These are phyloP conservation scores for Henckelia pumila DNA, from an alignment of 257 asterid species.

Conservation along the genomic window DNA sequence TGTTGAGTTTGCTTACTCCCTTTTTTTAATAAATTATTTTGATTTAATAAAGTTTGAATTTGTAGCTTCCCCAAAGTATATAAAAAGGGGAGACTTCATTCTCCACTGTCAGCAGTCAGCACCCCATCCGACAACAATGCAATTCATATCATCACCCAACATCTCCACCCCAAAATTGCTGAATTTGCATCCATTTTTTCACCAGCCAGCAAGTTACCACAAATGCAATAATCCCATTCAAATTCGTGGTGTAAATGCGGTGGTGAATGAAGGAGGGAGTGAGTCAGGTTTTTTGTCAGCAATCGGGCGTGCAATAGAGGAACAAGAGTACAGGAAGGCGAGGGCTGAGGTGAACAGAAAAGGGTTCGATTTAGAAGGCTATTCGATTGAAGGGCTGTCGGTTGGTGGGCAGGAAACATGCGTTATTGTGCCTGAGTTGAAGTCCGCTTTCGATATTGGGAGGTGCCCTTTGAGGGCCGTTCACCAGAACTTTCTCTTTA, in stretches of 20 bases:
- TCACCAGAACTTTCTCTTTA: slow-evolving; percentile 84
- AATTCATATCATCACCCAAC: slow-evolving; percentile 32
- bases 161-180: slow-evolving; percentile 30
- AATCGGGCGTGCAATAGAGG: slow-evolving; percentile 83
- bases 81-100: no score
- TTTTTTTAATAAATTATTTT: no score
- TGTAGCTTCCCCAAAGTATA: no score
- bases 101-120: neutral
- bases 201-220: slow-evolving; percentile 14
- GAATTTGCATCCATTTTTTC: slow-evolving; percentile 27
- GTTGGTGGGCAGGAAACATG: slow-evolving; percentile 97
- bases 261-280: slow-evolving; percentile 25
- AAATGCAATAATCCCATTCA: slow-evolving; percentile 24
- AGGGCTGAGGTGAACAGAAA: slow-evolving; percentile 76
- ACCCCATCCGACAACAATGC: slow-evolving; percentile 3
- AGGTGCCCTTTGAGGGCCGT: slow-evolving; percentile 89
- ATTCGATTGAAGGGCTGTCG: slow-evolving; percentile 78
- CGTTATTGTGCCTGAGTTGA: slow-evolving; percentile 86
- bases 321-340: slow-evolving; percentile 92
- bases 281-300: slow-evolving; percentile 69
- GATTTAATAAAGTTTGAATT: no score
- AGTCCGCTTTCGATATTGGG: slow-evolving; percentile 91
- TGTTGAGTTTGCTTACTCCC: no score
- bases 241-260: slow-evolving; percentile 26
- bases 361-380: slow-evolving; percentile 64